phyloP scores from a whole-genome alignment of 2,329 filamentous ascomycete genomes.

The Zalaria obscura region DNA sequence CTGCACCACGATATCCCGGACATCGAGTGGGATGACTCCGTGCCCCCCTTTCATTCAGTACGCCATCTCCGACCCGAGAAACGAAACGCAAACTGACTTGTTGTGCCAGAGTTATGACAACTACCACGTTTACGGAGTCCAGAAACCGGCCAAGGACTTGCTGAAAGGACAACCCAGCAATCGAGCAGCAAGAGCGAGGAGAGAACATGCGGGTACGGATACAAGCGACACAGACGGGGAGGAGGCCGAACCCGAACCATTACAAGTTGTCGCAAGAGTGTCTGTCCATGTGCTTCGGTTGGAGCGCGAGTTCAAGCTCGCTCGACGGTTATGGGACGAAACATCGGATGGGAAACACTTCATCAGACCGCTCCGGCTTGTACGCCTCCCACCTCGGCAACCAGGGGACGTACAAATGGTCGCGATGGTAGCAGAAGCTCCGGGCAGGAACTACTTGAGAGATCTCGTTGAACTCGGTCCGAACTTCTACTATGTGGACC shows the following conservation, averaged over 20 bases:
- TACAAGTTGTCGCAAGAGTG: constrained; percentile 58
- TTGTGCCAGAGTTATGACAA: constrained; percentile 64
- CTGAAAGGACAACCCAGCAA: constrained; percentile 2
- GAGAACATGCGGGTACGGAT: neutral
- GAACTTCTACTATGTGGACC: constrained; percentile 23
- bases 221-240: neutral
- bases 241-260: too few relatives aligned
- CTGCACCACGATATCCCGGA: constrained; percentile 18
- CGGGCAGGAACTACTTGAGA: constrained; percentile 58
- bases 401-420: constrained; percentile 59
- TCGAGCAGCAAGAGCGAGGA: constrained; percentile 3
- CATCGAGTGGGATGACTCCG: constrained; percentile 22
- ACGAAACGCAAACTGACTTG: neutral
- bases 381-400: constrained; percentile 53
- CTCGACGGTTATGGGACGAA: constrained; percentile 34
- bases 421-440: constrained; percentile 68
- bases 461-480: constrained; percentile 66
- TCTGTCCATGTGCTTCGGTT: constrained; percentile 72
- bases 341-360: constrained; percentile 62
- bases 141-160: constrained; percentile 24
- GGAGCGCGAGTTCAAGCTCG: constrained; percentile 76
- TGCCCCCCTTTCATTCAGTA: constrained; percentile 32
- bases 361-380: constrained; percentile 64
- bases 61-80: neutral
- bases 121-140: constrained; percentile 46